Conservation (phyloP, 2,329 filamentous ascomycete species). For the Myrmaecium sp. region DNA sequence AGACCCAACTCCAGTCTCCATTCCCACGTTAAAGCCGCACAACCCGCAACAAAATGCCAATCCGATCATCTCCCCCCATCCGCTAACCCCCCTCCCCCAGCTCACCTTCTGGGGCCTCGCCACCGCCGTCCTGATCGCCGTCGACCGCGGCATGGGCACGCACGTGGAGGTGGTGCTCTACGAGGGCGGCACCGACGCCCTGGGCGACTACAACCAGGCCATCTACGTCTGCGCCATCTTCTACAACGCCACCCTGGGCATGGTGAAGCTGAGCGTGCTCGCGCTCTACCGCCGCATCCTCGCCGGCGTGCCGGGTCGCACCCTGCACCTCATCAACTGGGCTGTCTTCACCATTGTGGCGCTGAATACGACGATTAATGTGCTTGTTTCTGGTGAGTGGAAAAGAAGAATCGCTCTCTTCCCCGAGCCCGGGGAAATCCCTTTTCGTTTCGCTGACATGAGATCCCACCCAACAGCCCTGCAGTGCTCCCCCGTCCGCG, state of each 20-base stretch:
- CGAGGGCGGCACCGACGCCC: slow-evolving; percentile 7
- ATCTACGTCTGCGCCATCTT: slow-evolving; percentile 27
- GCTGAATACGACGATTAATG: slow-evolving; percentile 1
- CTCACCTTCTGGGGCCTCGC: slow-evolving; percentile 8
- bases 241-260: slow-evolving; percentile 29
- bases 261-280: slow-evolving; percentile 32
- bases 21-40: too few relatives aligned
- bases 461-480: too few relatives aligned
- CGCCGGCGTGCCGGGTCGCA: slow-evolving; percentile 7
- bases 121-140: slow-evolving; percentile 7
- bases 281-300: slow-evolving; percentile 21
- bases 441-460: too few relatives aligned
- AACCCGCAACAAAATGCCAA: too few relatives aligned
- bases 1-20: too few relatives aligned
- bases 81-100: too few relatives aligned
- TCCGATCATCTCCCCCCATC: too few relatives aligned
- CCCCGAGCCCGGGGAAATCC: too few relatives aligned
- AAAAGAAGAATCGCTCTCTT: slow-evolving; percentile 14
- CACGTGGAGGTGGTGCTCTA: slow-evolving; percentile 13
- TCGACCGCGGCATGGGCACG: slow-evolving; percentile 14
- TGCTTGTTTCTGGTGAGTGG: slow-evolving; percentile 1
- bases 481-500: slow-evolving; percentile 9
- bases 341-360: slow-evolving; percentile 5
- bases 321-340: slow-evolving; percentile 6
- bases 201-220: slow-evolving; percentile 19